Evolutionary conservation across 805 yeast species (phyloP).

Genomic region (Cyberlindnera mississippiensis): DNA sequence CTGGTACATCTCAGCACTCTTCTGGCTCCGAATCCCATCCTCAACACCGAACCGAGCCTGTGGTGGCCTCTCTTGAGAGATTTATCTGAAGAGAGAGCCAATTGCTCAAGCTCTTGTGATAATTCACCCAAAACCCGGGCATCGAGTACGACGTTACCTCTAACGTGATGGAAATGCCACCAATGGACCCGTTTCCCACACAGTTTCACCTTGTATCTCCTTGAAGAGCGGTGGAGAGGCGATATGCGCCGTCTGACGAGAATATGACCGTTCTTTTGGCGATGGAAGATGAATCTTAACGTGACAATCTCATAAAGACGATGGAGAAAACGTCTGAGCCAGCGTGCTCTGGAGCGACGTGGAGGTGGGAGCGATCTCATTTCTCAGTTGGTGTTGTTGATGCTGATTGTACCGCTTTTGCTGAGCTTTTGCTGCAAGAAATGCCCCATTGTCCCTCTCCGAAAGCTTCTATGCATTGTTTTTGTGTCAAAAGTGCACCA

Average conservation of each 20-base stretch:
- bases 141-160: slow-evolving; percentile 8
- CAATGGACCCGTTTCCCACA: slow-evolving; percentile 3
- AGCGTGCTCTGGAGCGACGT: slow-evolving; percentile 22
- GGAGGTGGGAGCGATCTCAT: slow-evolving; percentile 29
- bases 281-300: slow-evolving; percentile 15
- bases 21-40: background rate
- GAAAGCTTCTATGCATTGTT: no score
- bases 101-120: slow-evolving; percentile 8
- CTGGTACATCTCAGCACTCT: background rate
- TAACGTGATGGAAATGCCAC: slow-evolving; percentile 1
- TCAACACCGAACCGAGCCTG: background rate
- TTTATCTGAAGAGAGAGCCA: background rate
- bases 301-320: slow-evolving; percentile 17
- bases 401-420: no score
- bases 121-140: slow-evolving; percentile 18
- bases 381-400: background rate
- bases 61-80: background rate
- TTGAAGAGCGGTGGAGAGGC: slow-evolving; percentile 23
- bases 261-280: slow-evolving; percentile 6
- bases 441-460: no score
- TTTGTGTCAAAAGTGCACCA: no score
- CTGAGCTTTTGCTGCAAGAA: no score
- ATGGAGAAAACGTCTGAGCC: slow-evolving; percentile 14
- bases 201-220: slow-evolving; percentile 23
- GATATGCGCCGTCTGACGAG: slow-evolving; percentile 19